Base-by-base conservation (phyloP, 768 basidiomycete species). In the Mycena maculata region DNA sequence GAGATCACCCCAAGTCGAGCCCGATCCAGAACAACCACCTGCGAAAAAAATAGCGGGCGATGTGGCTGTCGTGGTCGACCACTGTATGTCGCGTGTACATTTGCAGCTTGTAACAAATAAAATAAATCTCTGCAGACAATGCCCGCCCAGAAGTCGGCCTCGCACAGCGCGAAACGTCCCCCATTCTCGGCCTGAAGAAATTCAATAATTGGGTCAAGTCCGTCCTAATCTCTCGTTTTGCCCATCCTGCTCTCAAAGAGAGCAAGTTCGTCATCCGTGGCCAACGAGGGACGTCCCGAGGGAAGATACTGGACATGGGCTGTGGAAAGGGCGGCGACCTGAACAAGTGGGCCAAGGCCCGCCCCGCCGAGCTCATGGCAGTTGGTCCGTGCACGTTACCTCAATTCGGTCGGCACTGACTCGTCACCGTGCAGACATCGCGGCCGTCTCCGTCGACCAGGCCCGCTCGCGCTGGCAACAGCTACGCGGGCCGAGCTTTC, bases 181-280 rank as follows among this genome's bases (percentile, higher is more conserved):
- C 96, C 45, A 99, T 99, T 72, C 95, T 98, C 60, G 98, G 98
- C 39, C 87, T 99, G 60, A 98, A 98, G 79, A 92, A 87, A 76
- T 99, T 99, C 82, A 99, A 99, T 82, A 99, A 99, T 82, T 99
- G 98, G 98, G 92, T 99, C 72, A 99, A 99, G 78, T 95, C 95
- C 12, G 96, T 99, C 20, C 85, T 99, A 68, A 98, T 99, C 75
- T 90, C 92, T 11, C 92, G 92, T 57, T 98, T 94, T 73, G 93
- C 92, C 1, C 90, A 91, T 75, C 90, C 92, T 3, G 90, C 83
- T 33, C 84, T 95, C 39, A 78, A 83, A 36, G 77, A 78, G 45
- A 83, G 83, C 63, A 68, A 74, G 13, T 65, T 71, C 59, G 67
- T 66, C 67, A 77, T 72, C 65, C 75, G 81, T 61, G 73, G 75